phyloP scores from a whole-genome alignment of 345 rosid genomes.

The Combretum micranthum region DNA sequence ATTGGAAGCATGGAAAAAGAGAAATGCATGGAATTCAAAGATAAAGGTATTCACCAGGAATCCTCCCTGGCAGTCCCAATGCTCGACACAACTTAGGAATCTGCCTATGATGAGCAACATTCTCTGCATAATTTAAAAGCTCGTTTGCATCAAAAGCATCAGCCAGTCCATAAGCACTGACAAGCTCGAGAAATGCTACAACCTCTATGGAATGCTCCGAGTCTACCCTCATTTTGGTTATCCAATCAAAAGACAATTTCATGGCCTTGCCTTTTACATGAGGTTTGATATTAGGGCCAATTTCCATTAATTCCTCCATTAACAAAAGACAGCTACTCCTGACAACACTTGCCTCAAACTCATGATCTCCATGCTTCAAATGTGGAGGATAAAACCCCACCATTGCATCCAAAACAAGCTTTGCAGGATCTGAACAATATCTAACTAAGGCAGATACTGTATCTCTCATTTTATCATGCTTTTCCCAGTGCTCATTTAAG shows the following conservation, averaged over 20 bases:
- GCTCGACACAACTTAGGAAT: constrained; percentile 21
- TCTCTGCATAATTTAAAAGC: constrained; percentile 21
- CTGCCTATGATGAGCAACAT: constrained; percentile 20
- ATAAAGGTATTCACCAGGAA: constrained; percentile 19
- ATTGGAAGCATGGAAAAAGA: background rate
- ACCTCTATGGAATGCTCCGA: constrained; percentile 27
- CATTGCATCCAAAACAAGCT: constrained; percentile 53
- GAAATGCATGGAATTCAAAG: background rate
- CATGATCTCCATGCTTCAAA: constrained; percentile 15
- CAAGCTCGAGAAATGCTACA: constrained; percentile 34
- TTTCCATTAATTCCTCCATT: constrained; percentile 37
- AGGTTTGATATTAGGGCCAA: constrained; percentile 24
- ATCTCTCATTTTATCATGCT: constrained; percentile 17
- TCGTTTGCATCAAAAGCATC: constrained; percentile 22
- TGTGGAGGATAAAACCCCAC: constrained; percentile 35
- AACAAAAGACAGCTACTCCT: constrained; percentile 38
- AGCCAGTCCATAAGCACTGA: constrained; percentile 34
- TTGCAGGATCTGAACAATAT: too few species aligned
- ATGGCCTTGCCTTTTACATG: constrained; percentile 30
- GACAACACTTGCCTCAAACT: constrained; percentile 24
- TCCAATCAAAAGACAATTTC: constrained; percentile 32
- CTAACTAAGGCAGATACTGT: constrained; percentile 20
- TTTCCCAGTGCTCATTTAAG: constrained; percentile 32
- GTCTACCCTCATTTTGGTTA: constrained; percentile 23
- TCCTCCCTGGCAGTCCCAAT: constrained; percentile 24